Evolutionary conservation across 345 rosid species (phyloP).

Genomic region (Zanthoxylum bungeanum): DNA sequence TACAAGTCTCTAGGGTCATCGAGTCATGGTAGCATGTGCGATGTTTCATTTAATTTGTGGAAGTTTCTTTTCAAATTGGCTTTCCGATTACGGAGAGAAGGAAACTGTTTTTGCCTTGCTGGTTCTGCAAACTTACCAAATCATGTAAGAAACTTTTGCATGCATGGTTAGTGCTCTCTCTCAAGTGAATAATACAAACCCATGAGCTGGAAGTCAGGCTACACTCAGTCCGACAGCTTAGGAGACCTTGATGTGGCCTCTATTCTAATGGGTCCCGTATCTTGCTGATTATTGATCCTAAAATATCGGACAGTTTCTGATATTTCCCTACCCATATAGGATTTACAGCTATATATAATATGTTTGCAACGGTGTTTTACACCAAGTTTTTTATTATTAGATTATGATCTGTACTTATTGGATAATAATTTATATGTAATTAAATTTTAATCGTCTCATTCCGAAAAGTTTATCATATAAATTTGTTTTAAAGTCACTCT

Average conservation of each 20-base stretch:
- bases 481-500: too few species aligned
- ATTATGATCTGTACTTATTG: too few species aligned
- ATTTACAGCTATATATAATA: too few species aligned
- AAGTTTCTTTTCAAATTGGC: neutral
- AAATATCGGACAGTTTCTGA: too few species aligned
- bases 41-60: neutral
- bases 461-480: too few species aligned
- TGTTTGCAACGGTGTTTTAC: too few species aligned
- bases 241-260: neutral
- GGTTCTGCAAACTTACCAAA: conserved; percentile 5
- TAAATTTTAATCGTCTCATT: too few species aligned
- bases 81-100: neutral
- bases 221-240: conserved; percentile 9
- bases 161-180: conserved; percentile 20
- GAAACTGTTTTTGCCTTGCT: too few species aligned
- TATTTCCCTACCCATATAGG: neutral
- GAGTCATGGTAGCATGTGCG: neutral
- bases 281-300: neutral
- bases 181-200: conserved; percentile 16
- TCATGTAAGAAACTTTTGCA: conserved; percentile 22
- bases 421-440: too few species aligned
- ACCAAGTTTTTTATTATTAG: too few species aligned
- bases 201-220: conserved; percentile 26
- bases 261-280: conserved; percentile 10
- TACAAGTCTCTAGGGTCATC: neutral